Conservation (phyloP, 2,329 filamentous ascomycete species). For the Botrytis paeoniae region DNA sequence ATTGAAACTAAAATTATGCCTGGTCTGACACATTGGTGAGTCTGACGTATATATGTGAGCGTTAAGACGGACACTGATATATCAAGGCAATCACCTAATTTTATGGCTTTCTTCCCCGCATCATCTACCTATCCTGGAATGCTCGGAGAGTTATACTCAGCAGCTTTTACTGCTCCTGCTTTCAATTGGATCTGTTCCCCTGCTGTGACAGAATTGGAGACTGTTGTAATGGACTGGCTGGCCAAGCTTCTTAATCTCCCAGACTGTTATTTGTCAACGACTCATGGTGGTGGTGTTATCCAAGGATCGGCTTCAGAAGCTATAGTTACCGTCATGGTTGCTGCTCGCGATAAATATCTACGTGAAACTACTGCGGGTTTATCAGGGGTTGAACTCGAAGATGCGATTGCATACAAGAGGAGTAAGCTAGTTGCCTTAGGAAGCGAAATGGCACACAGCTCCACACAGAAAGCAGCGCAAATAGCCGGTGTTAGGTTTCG, state of each 20-base stretch:
- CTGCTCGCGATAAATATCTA: constrained; percentile 78
- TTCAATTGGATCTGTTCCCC: constrained; percentile 98
- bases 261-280: constrained; percentile 67
- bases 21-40: constrained; percentile 81
- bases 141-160: constrained; percentile 87
- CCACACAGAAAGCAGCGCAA: constrained; percentile 81
- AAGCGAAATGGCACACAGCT: constrained; percentile 76
- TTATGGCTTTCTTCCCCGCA: constrained; percentile 94
- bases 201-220: constrained; percentile 89
- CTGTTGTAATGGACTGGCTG: constrained; percentile 88
- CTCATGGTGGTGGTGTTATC: constrained; percentile 83
- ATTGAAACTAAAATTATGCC: constrained; percentile 85
- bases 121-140: constrained; percentile 79
- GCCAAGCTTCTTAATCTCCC: constrained; percentile 73
- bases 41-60: constrained; percentile 18
- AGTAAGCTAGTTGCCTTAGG: constrained; percentile 76
- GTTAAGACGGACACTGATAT: constrained; percentile 11
- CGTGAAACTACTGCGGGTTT: constrained; percentile 54
- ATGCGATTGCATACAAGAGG: constrained; percentile 63
- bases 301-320: constrained; percentile 89
- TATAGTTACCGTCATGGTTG: constrained; percentile 80
- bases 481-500: constrained; percentile 83
- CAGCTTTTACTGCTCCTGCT: constrained; percentile 82
- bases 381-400: constrained; percentile 59
- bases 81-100: constrained; percentile 76